Conservation (phyloP, 495 filamentous ascomycete genomes). For the Mytilinidion resinicola region DNA sequence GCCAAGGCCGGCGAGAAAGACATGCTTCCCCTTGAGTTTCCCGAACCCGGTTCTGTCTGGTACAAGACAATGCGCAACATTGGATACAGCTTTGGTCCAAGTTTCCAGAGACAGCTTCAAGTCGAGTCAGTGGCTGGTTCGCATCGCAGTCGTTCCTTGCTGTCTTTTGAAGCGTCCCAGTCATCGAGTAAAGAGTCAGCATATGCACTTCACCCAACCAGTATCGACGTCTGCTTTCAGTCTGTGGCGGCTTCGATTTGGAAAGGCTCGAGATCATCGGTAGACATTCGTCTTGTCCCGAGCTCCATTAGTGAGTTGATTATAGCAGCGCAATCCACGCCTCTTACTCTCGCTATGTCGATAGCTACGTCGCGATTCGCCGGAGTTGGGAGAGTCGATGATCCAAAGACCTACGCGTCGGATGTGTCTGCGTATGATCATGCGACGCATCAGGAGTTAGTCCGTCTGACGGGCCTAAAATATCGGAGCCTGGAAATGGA, state of each 20-base stretch:
- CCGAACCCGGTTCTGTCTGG: not conserved
- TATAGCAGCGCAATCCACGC: no score
- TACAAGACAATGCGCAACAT: conserved; percentile 1
- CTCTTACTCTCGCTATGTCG: no score
- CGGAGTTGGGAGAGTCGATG: not conserved
- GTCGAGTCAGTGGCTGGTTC: not conserved
- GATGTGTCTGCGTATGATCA: not conserved
- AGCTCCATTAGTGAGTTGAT: not conserved
- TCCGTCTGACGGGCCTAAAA: not conserved
- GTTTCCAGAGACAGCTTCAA: not conserved
- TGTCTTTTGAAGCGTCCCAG: conserved; percentile 3
- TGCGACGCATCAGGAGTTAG: not conserved
- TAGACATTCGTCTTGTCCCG: not conserved
- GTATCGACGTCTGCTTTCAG: conserved; percentile 3
- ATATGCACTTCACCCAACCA: conserved; percentile 8
- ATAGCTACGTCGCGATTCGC: no score
- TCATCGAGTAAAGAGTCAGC: not conserved
- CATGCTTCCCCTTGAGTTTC: not conserved
- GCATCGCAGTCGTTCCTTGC: conserved; percentile 14
- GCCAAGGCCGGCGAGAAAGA: not conserved
- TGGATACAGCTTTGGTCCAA: conserved; percentile 5
- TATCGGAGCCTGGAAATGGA: no score
- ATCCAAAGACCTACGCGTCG: not conserved
- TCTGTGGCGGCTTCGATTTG: not conserved
- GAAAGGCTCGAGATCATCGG: not conserved